Evolutionary conservation across 2,329 filamentous ascomycete genomes (phyloP), one percentile per base, ranked within the genome.

Genomic region (Fusarium sp.): DNA sequence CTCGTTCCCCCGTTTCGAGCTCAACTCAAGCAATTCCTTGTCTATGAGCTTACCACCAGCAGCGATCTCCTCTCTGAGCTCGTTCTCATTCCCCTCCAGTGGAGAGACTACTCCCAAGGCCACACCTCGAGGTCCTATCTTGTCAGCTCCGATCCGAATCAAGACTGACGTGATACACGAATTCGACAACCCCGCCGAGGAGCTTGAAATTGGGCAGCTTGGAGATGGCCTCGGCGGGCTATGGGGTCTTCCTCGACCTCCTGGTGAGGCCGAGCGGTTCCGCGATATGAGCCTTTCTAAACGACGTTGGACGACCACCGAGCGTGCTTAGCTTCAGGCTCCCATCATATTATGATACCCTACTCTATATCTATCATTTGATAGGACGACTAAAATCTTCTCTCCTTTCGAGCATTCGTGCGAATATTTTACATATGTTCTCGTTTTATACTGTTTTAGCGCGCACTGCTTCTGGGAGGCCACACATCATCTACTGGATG

Each of bases 291-390:
- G 78, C 32, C 77, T 79, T 20, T 77, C 80, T 2, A 88, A 87
- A 75, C 76, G 85, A 50, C 79, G 85, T 23, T 88, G 86, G 86
- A 86, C 85, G 21, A 81, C 87, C 6, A 86, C 81, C 44, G 85
- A 88, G 68, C 79, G 77, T 55, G 72, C 69, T 46, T 74, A 59
- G 61, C 24, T 23, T 7, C 28, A 54, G 36, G 30, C 48, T 53
- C 26, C 8, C 20, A 32, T 49, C 39, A 23, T 53, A 21, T 39
- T 40, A 43, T 54, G 45, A 56, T 64, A 56, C 50, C 55, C 45
- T 34, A 48, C 32, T 49, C 50, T 45, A 48, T 43, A 46, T 45
- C 30, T 42, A 21, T 58, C 49, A 50, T 57, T 55, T 53, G 39
- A 53, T 26, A 56, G 43, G 59, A 62, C 45, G 52, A 68, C 39